Evolutionary conservation across 257 asterid species (phyloP).

Genomic region (Mitragyna speciosa): DNA sequence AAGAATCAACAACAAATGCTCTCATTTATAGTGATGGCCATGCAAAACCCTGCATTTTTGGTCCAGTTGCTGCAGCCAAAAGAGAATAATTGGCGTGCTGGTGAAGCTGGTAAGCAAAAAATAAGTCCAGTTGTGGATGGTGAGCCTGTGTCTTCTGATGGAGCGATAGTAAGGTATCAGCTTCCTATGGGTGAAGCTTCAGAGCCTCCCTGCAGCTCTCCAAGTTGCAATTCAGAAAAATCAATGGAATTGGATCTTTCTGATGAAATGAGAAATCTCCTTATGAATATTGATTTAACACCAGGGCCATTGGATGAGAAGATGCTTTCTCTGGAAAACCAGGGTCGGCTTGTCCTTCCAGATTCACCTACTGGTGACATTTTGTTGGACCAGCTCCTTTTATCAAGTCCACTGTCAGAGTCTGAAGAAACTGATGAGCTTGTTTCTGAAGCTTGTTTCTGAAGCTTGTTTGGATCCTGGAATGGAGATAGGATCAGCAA

Average conservation of each 20-base stretch:
- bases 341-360: constrained; percentile 52
- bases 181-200: constrained; percentile 42
- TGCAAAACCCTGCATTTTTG: constrained; percentile 82
- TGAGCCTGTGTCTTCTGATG: constrained; percentile 47
- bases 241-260: constrained; percentile 62
- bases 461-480: constrained; percentile 20
- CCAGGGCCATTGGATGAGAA: constrained; percentile 55
- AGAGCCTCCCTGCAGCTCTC: constrained; percentile 20
- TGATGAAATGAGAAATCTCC: constrained; percentile 66
- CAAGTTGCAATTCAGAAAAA: constrained; percentile 38
- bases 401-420: constrained; percentile 43
- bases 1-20: constrained; percentile 94
- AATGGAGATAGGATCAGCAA: constrained; percentile 19
- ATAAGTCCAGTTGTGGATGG: constrained; percentile 57
- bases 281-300: constrained; percentile 53
- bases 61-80: constrained; percentile 78
- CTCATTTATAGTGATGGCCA: constrained; percentile 91
- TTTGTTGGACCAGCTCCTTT: constrained; percentile 66
- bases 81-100: constrained; percentile 57
- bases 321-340: constrained; percentile 37
- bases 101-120: constrained; percentile 45
- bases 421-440: constrained; percentile 22
- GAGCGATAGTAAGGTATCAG: constrained; percentile 63
- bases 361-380: constrained; percentile 48
- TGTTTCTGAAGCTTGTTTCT: constrained; percentile 27